Percentiles rank a stretch among this genome's conserved stretches.
Evolutionary conservation across 1,284 basidiomycete species (phyloP).

Genomic region (Coriolopsis trogii): DNA sequence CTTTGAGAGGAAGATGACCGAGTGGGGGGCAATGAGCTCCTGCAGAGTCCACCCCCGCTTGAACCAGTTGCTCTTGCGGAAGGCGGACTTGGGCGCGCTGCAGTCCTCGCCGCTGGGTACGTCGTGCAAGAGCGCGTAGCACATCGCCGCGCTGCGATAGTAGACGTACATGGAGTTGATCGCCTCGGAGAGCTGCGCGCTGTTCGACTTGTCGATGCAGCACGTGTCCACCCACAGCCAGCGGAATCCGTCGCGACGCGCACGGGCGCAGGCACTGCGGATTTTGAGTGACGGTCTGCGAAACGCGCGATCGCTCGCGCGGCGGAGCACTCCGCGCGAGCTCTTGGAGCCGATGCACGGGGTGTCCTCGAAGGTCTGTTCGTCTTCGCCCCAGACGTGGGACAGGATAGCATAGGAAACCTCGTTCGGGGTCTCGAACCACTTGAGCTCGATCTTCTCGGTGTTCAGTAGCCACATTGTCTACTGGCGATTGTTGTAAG

Average conservation of each 20-base stretch:
- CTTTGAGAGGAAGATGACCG: conserved; percentile 17
- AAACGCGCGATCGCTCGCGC: conserved; percentile 2
- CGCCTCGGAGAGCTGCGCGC: conserved; percentile 21
- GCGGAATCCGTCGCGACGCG: conserved; percentile 11
- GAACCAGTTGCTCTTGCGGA: conserved; percentile 18
- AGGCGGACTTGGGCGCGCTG: conserved; percentile 1
- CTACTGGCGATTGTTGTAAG: background rate
- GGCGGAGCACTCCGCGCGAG: background rate
- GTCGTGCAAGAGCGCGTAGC: conserved; percentile 22
- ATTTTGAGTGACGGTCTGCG: conserved; percentile 13
- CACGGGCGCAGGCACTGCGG: conserved; percentile 9
- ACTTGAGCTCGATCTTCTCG: conserved; percentile 9
- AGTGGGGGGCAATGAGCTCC: conserved; percentile 20
- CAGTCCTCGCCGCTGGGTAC: conserved; percentile 13
- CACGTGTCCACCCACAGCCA: conserved; percentile 22
- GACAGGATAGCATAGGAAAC: conserved; percentile 23
- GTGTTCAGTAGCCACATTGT: conserved; percentile 21
- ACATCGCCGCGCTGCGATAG: conserved; percentile 17
- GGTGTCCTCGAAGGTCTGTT: conserved; percentile 15
- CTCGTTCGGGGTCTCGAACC: conserved; percentile 4
- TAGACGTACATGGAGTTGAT: conserved; percentile 23
- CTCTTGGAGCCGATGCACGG: background rate
- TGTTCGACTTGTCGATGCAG: conserved; percentile 23
- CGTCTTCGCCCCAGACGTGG: conserved; percentile 15
- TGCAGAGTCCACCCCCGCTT: conserved; percentile 21